phyloP scores from a whole-genome alignment of 345 rosid genomes.

The Turritis glabra region DNA sequence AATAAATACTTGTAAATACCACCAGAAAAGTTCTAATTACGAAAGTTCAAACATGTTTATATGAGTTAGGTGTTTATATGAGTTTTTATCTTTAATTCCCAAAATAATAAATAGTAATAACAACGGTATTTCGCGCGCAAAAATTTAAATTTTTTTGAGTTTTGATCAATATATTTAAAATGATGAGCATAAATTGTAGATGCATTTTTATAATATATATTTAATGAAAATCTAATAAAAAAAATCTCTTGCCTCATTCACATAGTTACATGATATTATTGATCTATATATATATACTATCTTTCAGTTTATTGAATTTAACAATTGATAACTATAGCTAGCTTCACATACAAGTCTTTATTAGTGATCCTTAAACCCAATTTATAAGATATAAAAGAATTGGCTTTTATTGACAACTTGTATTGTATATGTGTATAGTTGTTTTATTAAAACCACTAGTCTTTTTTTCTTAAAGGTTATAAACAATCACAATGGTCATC shows the following conservation, averaged over 20 bases:
- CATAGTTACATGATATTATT: background rate
- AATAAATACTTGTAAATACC: background rate
- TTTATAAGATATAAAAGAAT: too few species aligned
- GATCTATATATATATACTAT: too few species aligned
- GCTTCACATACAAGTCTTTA: background rate
- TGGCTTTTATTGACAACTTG: too few species aligned
- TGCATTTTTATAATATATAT: too few species aligned
- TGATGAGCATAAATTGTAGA: too few species aligned
- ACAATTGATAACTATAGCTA: background rate
- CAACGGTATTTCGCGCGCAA: too few species aligned
- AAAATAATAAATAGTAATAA: too few species aligned
- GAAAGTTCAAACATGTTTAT: background rate
- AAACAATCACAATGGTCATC: background rate
- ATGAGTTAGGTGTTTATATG: too few species aligned
- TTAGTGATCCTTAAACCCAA: too few species aligned
- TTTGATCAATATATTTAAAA: too few species aligned
- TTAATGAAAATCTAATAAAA: background rate
- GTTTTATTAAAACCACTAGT: background rate
- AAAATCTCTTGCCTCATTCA: background rate
- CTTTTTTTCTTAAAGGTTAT: constrained; percentile 17
- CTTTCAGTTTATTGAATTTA: background rate
- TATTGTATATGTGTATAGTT: background rate
- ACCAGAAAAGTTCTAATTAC: background rate
- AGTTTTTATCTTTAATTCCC: too few species aligned
- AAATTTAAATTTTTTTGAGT: too few species aligned